Conservation (phyloP, 768 basidiomycete genomes). For the Infundibulicybe gibba region DNA sequence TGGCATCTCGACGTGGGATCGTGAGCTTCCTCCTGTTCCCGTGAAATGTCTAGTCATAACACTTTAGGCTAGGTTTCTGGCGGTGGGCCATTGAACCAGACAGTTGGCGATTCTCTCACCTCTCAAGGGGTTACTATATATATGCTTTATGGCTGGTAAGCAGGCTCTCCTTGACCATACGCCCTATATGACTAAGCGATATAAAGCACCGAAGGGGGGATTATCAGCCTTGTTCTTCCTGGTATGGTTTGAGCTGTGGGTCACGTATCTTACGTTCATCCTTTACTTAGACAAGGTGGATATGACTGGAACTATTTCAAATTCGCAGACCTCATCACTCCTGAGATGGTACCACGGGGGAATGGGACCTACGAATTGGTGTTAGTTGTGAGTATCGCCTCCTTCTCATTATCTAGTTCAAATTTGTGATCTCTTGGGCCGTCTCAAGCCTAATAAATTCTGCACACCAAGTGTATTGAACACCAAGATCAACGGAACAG, state of each 20-base stretch:
- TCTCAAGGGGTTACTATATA: constrained; percentile 15
- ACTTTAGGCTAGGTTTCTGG: constrained; percentile 20
- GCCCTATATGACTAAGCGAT: not conserved
- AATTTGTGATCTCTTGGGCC: not conserved
- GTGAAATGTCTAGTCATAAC: too few relatives aligned
- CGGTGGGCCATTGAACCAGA: constrained; percentile 21
- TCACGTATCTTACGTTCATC: constrained; percentile 5
- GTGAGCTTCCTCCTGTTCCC: constrained; percentile 1
- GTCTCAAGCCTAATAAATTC: constrained; percentile 11
- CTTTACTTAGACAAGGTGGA: constrained; percentile 26
- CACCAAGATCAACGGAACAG: constrained; percentile 25
- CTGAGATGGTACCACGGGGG: constrained; percentile 26
- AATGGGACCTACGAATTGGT: constrained; percentile 32
- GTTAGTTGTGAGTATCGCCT: constrained; percentile 31
- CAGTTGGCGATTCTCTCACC: constrained; percentile 15
- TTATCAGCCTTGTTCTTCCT: constrained; percentile 6
- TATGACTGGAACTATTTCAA: constrained; percentile 33
- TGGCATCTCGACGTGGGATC: constrained; percentile 18
- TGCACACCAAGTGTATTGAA: constrained; percentile 25
- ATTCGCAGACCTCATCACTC: constrained; percentile 12
- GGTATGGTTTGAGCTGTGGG: not conserved
- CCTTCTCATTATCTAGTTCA: not conserved
- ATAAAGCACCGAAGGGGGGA: constrained; percentile 16
- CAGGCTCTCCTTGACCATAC: not conserved
- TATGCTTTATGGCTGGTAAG: constrained; percentile 33